These are phyloP conservation scores for Raffaelea ambrosiae DNA, from an alignment of 2,329 filamentous ascomycete genomes.

Conservation along the genomic window DNA sequence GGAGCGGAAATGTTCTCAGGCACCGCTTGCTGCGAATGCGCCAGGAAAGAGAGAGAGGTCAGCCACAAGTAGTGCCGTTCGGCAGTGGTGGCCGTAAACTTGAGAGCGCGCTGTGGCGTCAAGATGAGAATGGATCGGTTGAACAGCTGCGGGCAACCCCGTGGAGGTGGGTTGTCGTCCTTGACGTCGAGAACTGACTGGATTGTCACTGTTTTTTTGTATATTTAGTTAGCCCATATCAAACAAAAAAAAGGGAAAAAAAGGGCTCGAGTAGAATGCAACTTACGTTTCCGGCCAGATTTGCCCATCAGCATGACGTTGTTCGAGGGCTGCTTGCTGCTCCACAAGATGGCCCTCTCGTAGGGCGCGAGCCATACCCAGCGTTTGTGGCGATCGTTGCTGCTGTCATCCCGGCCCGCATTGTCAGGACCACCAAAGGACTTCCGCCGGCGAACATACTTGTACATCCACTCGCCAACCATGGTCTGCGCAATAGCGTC, in stretches of 20 bases:
- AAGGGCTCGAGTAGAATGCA: neutral
- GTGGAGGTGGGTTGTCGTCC: conserved; percentile 81
- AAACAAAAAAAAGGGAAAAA: neutral
- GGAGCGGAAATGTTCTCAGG: conserved; percentile 59
- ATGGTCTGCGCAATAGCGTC: conserved; percentile 97
- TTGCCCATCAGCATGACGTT: conserved; percentile 88
- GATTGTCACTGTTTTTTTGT: conserved; percentile 59
- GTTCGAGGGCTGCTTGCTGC: conserved; percentile 88
- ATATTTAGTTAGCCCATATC: too few relatives aligned
- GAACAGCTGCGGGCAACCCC: conserved; percentile 59
- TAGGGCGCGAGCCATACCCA: conserved; percentile 99
- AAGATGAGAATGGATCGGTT: conserved; percentile 92
- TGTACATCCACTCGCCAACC: conserved; percentile 97
- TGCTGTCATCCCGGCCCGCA: conserved; percentile 58
- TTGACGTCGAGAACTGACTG: conserved; percentile 97
- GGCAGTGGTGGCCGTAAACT: conserved; percentile 76
- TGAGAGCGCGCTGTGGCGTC: conserved; percentile 85
- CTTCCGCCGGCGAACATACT: conserved; percentile 79
- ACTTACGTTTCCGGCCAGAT: conserved; percentile 86
- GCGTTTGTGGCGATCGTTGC: conserved; percentile 78
- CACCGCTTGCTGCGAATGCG: conserved; percentile 75
- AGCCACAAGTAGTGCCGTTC: conserved; percentile 95
- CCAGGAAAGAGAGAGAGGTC: conserved; percentile 87
- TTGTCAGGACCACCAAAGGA: conserved; percentile 75
- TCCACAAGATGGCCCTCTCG: conserved; percentile 94